Evolutionary conservation across 768 basidiomycete genomes (phyloP), one percentile per base, ranked within the genome.

Genomic region (Lactarius tabidus): DNA sequence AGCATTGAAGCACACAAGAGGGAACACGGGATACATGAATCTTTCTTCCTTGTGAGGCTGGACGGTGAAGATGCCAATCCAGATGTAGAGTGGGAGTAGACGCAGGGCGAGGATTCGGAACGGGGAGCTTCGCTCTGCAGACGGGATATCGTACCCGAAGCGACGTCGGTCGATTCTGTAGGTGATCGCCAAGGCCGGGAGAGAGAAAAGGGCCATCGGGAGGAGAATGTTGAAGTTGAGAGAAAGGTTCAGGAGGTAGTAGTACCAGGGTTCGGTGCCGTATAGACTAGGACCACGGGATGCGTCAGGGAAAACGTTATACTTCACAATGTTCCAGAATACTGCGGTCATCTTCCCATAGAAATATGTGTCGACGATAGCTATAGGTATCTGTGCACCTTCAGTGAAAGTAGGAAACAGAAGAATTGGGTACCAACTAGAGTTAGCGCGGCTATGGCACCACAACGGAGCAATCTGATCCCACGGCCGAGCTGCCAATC

Each of bases 11-110:
- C 93, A 93, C 55, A 98, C 76, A 36, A 98, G 75, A 1, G 93
- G 91, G 74, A 96, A 98, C 2, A 85, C 89, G 1, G 97, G 96
- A 75, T 88, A 98, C 87, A 98, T 90, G 79, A 99, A 99, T n/a
- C 97, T 83, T 74, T 99, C 97, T 76, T 99, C 97, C 77, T 99
- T 99, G 77, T 99, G 97, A 1, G 89, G 79, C 77, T 98, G 96
- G 3, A 80, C 70, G 5, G 85, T 86, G 69, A 99, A 77, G 67
- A 97, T 88, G 1, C 76, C 83, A 54, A 88, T 71, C 96, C 97
- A 98, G n/a, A 98, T 69, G 76, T 98, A 98, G 66, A 96, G 79
- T 0, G 94, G 94, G n/a, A 82, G 75, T n/a, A 98, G 79, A 41
- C 95, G 83, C 61, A 96, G 74, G 5, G 82, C 83, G 54, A 98